These are phyloP conservation scores for Nyctanthes arbortristis DNA, from an alignment of 257 asterid species.

Conservation along the genomic window DNA sequence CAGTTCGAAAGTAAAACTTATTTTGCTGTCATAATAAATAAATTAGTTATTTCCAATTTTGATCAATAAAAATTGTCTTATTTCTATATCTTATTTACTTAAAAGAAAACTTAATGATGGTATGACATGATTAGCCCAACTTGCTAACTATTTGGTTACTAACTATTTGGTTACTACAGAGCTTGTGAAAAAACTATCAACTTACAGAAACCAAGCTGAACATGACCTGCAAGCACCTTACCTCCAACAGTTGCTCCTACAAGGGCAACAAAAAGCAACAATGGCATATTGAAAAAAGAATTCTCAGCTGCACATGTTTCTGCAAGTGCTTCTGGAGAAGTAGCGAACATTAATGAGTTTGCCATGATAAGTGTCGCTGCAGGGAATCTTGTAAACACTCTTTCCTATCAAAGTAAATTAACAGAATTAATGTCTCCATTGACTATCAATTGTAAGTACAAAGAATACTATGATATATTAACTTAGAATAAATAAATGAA, in stretches of 20 bases:
- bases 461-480: not conserved
- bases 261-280: slow-evolving; percentile 82
- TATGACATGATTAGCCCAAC: not conserved
- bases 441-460: not conserved
- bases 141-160: not conserved
- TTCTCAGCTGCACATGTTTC: slow-evolving; percentile 80
- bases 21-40: not conserved
- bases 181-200: not conserved
- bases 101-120: not conserved
- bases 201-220: no score
- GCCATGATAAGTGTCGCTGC: slow-evolving; percentile 38
- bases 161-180: not conserved
- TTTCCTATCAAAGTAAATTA: slow-evolving; percentile 46
- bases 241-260: slow-evolving; percentile 99
- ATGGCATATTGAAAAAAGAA: slow-evolving; percentile 66
- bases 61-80: not conserved
- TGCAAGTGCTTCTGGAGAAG: slow-evolving; percentile 77
- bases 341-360: slow-evolving; percentile 54
- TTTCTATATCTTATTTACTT: not conserved
- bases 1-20: not conserved
- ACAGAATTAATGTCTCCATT: not conserved
- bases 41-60: not conserved
- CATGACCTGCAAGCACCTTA: slow-evolving; percentile 23
- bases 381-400: slow-evolving; percentile 36
- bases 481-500: not conserved